Percentiles rank a stretch among this genome's conserved stretches.
phyloP scores from a whole-genome alignment of 768 basidiomycete genomes.

The Dictyophora rubrovolvata region DNA sequence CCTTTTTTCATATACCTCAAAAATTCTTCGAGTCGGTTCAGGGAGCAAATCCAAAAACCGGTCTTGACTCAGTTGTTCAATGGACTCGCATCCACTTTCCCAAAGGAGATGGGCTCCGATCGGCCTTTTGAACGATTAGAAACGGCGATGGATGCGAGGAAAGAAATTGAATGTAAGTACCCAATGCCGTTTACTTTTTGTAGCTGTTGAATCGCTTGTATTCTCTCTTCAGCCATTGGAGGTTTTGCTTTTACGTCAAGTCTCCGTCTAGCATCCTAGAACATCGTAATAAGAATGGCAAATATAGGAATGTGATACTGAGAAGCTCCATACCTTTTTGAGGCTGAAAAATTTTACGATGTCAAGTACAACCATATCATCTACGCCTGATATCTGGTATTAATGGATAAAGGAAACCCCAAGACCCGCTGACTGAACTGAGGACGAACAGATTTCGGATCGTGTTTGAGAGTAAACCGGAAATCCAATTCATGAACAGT shows the following conservation, averaged over 20 bases:
- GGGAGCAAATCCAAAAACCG: conserved; percentile 1
- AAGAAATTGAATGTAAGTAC: background rate
- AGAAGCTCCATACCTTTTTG: background rate
- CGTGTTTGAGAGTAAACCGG: background rate
- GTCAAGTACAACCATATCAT: background rate
- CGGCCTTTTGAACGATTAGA: background rate
- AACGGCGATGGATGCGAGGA: background rate
- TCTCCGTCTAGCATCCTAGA: background rate
- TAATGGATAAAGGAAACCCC: background rate
- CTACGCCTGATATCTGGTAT: background rate
- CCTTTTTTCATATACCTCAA: background rate
- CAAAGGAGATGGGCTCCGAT: conserved; percentile 2
- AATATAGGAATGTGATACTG: background rate
- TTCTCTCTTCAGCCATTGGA: background rate
- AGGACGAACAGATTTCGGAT: background rate
- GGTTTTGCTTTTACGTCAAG: background rate
- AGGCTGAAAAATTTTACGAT: background rate
- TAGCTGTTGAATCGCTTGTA: background rate
- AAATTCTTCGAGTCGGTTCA: background rate
- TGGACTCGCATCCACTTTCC: background rate
- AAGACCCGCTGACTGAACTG: background rate
- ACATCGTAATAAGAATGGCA: background rate
- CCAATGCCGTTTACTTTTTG: conserved; percentile 6
- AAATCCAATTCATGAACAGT: conserved; percentile 2
- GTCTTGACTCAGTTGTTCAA: conserved; percentile 2